Base-by-base conservation (phyloP, 2,329 filamentous ascomycete species). In the Talaromyces islandicus region DNA sequence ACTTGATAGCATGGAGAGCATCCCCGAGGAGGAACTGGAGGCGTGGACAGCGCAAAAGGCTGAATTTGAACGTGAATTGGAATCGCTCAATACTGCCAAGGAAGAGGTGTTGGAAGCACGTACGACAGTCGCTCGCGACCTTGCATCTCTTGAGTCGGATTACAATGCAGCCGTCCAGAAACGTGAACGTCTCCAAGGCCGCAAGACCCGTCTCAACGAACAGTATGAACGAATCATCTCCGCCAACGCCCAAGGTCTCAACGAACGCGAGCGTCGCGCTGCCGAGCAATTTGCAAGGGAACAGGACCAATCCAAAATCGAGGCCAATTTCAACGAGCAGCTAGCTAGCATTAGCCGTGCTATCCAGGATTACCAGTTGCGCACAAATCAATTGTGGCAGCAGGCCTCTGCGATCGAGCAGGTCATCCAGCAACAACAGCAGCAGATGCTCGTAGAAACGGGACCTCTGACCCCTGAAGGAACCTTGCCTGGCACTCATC, bases 381-480 rank as follows among this genome's bases (percentile, higher is more conserved):
- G 72, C 52, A 78, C 74, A 14, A 74, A 71, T 60, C 75, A 79
- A 62, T 65, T 76, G 32, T 78, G 74, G 75, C 73, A 77, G 62
- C 77, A 80, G 67, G 73, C 72, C 48, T 70, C 73, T 46, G 67
- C 71, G 46, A 71, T 79, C 41, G 76, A 79, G 63, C 73, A 78
- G 62, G 71, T 73, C 19, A 75, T 76, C 55, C 75, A 78, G 53
- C 74, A 79, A 59, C 77, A 80, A 59, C 75, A 79, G 52, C 75
- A 77, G 60, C 76, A 75, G 58, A 73, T 75, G 68, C 73, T 75
- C 57, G 65, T 75, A 64, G 76, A 75, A 50, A 72, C 72, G 56
- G 77, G 74, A n/a, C 76, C 76, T 35, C 67, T 79, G 54, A 86
- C 84, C n/a, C 85, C 85, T n/a, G 85, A 87, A 71, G 83, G 82